Evolutionary conservation across 1,284 basidiomycete species (phyloP), one percentile per base, ranked within the genome.

Genomic region (Waitea zeae): DNA sequence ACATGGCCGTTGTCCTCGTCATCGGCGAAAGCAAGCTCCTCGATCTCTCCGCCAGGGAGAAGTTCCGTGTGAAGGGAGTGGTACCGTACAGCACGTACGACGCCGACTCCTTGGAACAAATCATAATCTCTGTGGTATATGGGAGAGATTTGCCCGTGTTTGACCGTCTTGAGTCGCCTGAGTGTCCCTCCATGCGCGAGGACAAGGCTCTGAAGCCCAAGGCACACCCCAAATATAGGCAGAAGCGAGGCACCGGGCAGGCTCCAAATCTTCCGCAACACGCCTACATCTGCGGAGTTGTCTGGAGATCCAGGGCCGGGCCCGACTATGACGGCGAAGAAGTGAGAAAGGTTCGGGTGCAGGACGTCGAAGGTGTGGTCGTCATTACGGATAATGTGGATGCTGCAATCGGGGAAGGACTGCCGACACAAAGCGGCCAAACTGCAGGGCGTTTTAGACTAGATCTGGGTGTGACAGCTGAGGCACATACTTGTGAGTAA

Each of bases 121-220:
- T 70, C 69, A 1, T 47, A 53, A 4, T 61, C 61, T 3, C 47
- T 48, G 46, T 84, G 81, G 9, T 62, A 43, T 20, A 92, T 64
- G 17, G 53, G 49, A 4, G 81, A 81, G 31, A 84, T 66, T 45
- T 84, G 86, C 3, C 88, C 89, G 46, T 93, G 89, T 41, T 81
- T 82, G 17, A 81, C 78, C 31, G 70, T 60, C 7, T 57, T 45
- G 36, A 75, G 48, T 39, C 64, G 57, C 39, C 59, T 54, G 14
- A 76, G 45, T 22, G 50, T 46, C 7, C 74, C 89, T 9, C 88
- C 89, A 43, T 70, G 75, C 34, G 78, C 78, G 5, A 82, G 62
- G 0, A 72, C 83, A 22, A 97, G 65, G 39, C 89, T 92, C 52
- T 97, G 93, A 36, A 92, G 70, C 0, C 93, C 93, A 9, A 97